A percentile compares a stretch with the other conserved stretches of the same genome.
phyloP scores from a whole-genome alignment of 345 rosid genomes.

The Populus tremula region DNA sequence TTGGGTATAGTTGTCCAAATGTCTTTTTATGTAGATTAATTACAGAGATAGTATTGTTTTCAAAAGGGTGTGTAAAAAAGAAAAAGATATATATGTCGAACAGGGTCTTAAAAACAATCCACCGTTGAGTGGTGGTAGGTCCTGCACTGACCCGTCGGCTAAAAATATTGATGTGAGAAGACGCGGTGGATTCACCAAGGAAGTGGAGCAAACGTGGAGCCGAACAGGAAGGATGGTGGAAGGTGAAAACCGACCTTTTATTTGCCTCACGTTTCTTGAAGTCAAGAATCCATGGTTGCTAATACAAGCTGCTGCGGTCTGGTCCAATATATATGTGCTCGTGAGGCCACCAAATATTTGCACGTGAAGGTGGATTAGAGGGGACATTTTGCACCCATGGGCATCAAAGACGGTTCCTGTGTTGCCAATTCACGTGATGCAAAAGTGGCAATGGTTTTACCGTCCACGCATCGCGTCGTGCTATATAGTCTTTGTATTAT shows the following conservation, averaged over 20 bases:
- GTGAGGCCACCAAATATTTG: background rate
- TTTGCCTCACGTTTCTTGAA: background rate
- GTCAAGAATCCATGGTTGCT: background rate
- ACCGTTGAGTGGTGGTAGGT: background rate
- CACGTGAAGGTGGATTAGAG: background rate
- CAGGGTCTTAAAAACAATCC: background rate
- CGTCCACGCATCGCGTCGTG: background rate
- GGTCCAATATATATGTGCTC: background rate
- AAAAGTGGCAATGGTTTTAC: background rate
- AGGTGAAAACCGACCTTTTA: constrained; percentile 2
- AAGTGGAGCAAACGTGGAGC: background rate
- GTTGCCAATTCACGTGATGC: background rate
- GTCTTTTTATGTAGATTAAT: too few species aligned
- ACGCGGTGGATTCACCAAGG: background rate
- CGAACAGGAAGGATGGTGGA: background rate
- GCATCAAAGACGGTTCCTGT: background rate
- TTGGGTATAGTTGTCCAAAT: too few species aligned
- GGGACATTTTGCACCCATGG: background rate
- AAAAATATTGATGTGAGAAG: too few species aligned
- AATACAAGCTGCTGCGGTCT: background rate
- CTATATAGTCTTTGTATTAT: too few species aligned
- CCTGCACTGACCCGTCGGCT: too few species aligned
- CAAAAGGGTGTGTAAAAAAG: too few species aligned
- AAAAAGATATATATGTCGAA: background rate
- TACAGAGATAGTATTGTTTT: too few species aligned